Evolutionary conservation across 306 rosid species (phyloP), one percentile per base, ranked within the genome.

Genomic region (Cicer arietinum): DNA sequence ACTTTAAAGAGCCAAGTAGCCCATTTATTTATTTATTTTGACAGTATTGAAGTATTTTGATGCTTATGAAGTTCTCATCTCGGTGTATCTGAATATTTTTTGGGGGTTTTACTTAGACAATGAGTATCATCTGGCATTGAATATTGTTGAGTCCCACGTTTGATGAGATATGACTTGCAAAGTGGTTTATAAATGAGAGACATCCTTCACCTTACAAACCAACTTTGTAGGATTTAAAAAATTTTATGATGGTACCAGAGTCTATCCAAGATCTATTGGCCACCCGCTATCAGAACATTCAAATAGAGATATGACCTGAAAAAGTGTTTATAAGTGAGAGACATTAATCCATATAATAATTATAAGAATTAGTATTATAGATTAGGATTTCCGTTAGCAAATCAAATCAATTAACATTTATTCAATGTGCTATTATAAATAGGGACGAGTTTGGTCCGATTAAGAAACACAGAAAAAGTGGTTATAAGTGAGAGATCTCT

Each of bases 1-100:
- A 46, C 64, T 74, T 43, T 45, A 74, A 69, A 18, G 69, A 40
- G 80, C 56, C 47, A 82, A 75, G 56, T 46, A 44, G 71, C 46
- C 57, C 67, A 68, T 66, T 69, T 51, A 16, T 67, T 41, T 68
- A 30, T 62, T 67, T 51, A 12, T 52, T 53, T 35, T 46, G 40
- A 69, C 42, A 74, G 52, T 74, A 47, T 63, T 17, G 7, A 56
- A 45, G 69, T 37, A 10, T 62, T 68, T 62, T 81, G 14, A 62
- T 62, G 43, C 45, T 81, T 8, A 61, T 22, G n/a, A 44, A 50
- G 30, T 52, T 74, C 43, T 69, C 22, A 6, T 5, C n/a, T 6
- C 53, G 14, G 58, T 16, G 47, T 39, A 40, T 75, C 30, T 40
- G 43, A 16, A 48, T 69, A 37, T 12, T 61, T 44, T 20, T 69